Percentiles rank a stretch among this genome's conserved stretches.
phyloP scores from a whole-genome alignment of 306 rosid species.

The Castanea sativa region DNA sequence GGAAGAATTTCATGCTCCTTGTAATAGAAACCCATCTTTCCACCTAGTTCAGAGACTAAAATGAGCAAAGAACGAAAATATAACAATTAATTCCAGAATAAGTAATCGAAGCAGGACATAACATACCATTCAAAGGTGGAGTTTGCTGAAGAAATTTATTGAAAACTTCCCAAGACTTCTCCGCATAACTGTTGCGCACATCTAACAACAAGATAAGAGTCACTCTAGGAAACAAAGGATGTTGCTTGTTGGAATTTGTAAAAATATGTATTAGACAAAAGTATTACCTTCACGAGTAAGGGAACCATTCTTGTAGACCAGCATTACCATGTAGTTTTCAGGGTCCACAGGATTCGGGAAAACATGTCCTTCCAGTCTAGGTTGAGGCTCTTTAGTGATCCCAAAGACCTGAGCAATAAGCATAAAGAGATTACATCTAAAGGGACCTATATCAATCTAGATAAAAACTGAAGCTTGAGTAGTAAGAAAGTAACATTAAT shows the following conservation, averaged over 20 bases:
- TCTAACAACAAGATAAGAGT: constrained; percentile 40
- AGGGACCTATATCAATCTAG: constrained; percentile 6
- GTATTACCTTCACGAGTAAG: constrained; percentile 91
- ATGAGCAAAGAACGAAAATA: constrained; percentile 24
- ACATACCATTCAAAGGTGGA: constrained; percentile 70
- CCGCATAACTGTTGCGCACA: constrained; percentile 68
- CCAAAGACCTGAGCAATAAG: constrained; percentile 63
- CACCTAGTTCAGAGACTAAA: constrained; percentile 45
- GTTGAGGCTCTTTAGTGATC: constrained; percentile 80
- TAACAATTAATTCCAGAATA: constrained; percentile 3
- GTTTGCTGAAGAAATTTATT: constrained; percentile 65
- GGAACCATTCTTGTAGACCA: constrained; percentile 94
- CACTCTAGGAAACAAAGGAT: constrained; percentile 18
- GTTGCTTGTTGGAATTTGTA: background rate
- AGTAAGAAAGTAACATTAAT: background rate
- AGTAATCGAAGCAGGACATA: background rate
- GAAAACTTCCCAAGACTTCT: constrained; percentile 78
- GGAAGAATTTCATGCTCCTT: constrained; percentile 97
- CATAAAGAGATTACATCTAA: constrained; percentile 18
- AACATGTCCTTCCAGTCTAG: constrained; percentile 90
- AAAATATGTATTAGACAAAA: background rate
- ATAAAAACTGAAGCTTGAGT: background rate
- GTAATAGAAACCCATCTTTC: constrained; percentile 91
- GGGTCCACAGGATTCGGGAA: constrained; percentile 92
- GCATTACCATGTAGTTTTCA: constrained; percentile 90